Conservation (phyloP, 495 filamentous ascomycete species). For the Xanthoparmelia taractica region DNA sequence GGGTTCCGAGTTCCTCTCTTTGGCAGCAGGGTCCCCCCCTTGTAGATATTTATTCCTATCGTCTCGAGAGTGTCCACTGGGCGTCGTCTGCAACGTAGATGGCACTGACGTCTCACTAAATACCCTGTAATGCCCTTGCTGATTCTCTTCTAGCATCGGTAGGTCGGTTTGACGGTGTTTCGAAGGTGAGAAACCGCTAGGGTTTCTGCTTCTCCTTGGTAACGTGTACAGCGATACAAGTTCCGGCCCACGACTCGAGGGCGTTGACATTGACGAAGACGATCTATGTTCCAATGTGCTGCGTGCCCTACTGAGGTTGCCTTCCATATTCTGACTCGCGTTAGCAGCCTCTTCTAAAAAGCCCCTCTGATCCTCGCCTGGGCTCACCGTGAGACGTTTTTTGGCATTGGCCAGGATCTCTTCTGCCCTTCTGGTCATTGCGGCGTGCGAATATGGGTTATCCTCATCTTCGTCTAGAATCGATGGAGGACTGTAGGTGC, state of each 20-base stretch:
- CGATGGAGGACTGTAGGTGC: conserved; percentile 17
- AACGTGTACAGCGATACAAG: conserved; percentile 21
- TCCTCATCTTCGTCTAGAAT: conserved; percentile 34
- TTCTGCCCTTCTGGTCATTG: conserved; percentile 75
- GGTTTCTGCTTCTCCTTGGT: conserved; percentile 14
- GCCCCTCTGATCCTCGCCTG: conserved; percentile 3
- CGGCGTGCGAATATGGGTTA: conserved; percentile 56
- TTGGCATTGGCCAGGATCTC: conserved; percentile 87
- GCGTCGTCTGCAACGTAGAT: conserved; percentile 31
- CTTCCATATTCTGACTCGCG: conserved; percentile 74
- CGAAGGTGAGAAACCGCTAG: conserved; percentile 24
- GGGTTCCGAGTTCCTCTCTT: conserved; percentile 21
- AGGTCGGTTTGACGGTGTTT: conserved; percentile 34
- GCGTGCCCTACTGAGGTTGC: conserved; percentile 72
- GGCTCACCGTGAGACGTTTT: conserved; percentile 70
- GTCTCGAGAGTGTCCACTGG: conserved; percentile 25
- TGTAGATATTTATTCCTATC: conserved; percentile 23
- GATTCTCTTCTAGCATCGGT: conserved; percentile 22
- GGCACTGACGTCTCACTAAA: conserved; percentile 52
- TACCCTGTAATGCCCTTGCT: conserved; percentile 48
- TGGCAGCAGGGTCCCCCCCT: conserved; percentile 32
- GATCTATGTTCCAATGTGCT: conserved; percentile 58
- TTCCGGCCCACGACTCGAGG: conserved; percentile 17
- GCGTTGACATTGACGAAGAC: conserved; percentile 41
- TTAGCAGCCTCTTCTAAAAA: conserved; percentile 18